Evolutionary conservation across 2,329 filamentous ascomycete species (phyloP), one percentile per base, ranked within the genome.

Genomic region (Monilinia laxa): DNA sequence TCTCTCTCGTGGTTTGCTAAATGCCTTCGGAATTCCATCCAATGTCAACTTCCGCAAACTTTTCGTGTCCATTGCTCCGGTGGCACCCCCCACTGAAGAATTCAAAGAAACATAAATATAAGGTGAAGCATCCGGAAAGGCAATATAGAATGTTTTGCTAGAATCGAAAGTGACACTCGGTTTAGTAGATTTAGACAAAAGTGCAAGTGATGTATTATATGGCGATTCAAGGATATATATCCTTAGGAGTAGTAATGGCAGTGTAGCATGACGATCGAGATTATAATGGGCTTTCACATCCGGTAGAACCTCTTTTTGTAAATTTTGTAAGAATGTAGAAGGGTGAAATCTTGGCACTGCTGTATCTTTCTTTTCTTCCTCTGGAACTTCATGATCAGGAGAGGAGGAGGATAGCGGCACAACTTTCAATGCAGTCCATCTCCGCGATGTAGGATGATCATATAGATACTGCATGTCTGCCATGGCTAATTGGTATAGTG

Each of bases 251-350:
- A 91, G 83, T 4, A 95, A 80, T 0, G 90, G 86, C n/a, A 90
- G 81, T 1, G 83, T 81, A 64, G 84, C 82, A 64, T 90, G 89
- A n/a, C 89, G 85, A 71, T 90, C 87, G 68, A 95, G 85, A 72
- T 91, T 89, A 77, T 92, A 95, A 77, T 96, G 91, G 6, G 90
- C 90, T 77, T 95, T 96, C 72, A 93, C 85, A 67, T 95, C 84
- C 1, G 92, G 90, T 1, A 91, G 82, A 23, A 93, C 84, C 74
- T 93, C 88, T 52, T 82, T 81, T 71, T 93, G 90, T 2, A 97
- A 84, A 71, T 89, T 90, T 70, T 86, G 85, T 49, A 96, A 81
- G 76, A 96, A 96, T 0, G 89, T 91, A 5, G 90, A 87, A 0
- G 91, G 90, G 73, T 96, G 91, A 73, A 95, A 91, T 20, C 89